Evolutionary conservation across 371 early-diverging fungal species (phyloP), one percentile per base, ranked within the genome.

Genomic region (Mortierella sp.): DNA sequence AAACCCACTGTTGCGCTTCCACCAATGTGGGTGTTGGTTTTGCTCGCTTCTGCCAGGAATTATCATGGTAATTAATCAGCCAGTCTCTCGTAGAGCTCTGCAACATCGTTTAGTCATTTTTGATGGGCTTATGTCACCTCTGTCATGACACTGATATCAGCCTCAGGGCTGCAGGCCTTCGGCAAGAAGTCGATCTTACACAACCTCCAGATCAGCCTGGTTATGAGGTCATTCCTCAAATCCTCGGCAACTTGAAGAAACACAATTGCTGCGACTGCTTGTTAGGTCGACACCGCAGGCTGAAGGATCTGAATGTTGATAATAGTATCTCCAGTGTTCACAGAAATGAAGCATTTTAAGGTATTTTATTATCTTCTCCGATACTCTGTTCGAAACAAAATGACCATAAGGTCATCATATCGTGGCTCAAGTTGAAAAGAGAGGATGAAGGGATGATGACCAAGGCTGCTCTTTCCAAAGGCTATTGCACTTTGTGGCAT

Each of bases 121-220:
- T 75, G 1, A 75, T 75, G 76, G 76, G 76, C 26, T 75, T 65
- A 65, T 65, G 76, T 8, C 31, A 42, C n/a, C 47, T 75, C 68
- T 75, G 76, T 38, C 76, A 68, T n/a, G 68, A 75, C 52, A 75
- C 68, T 0, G 76, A 68, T 8, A 75, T 38, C 48, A 75, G 76
- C 68, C 76, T 75, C 76, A 60, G 68, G 68, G 2, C 50, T 52
- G 68, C 52, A 28, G 75, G 75, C 34, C 42, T 75, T 48, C 65
- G 75, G 75, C 75, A 75, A 38, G 68, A 75, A 65, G 1, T 75
- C 26, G 76, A 75, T 75, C 76, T 75, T 38, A 68, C 63, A 14
- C 68, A 31, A 52, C 52, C 65, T 68, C 2, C 76, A 52, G 52
- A 52, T 65, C 76, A 75, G 42, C 21, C 52, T 75, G 76, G 6